These are phyloP conservation scores for Luzula sylvatica DNA, from an alignment of 176 grass and related monocot species.

Conservation along the genomic window DNA sequence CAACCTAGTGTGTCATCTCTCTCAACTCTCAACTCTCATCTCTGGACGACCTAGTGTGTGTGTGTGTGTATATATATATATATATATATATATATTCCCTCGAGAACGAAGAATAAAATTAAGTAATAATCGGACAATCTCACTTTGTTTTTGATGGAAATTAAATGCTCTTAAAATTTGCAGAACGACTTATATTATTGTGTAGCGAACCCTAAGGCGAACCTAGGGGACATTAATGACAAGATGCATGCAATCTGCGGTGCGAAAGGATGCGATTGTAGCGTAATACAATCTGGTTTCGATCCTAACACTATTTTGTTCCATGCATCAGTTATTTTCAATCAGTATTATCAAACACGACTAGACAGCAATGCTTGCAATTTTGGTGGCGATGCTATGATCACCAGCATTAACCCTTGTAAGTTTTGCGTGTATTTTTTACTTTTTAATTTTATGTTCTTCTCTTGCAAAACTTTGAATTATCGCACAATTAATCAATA, in stretches of 20 bases:
- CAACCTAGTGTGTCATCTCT: too few species aligned
- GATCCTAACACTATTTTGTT: slow-evolving; percentile 53
- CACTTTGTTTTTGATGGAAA: too few species aligned
- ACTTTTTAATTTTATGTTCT: too few species aligned
- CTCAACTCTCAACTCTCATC: too few species aligned
- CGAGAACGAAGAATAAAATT: too few species aligned
- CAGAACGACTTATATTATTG: too few species aligned
- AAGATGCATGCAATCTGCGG: slow-evolving; percentile 69
- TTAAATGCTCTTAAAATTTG: too few species aligned
- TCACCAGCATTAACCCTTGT: slow-evolving; percentile 58
- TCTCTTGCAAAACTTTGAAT: too few species aligned
- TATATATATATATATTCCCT: slow-evolving; percentile 27
- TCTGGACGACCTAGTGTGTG: too few species aligned
- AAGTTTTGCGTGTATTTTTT: slow-evolving; percentile 19
- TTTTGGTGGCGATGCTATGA: slow-evolving; percentile 55
- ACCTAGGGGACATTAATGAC: slow-evolving; percentile 53
- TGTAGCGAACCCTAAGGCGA: slow-evolving; percentile 56
- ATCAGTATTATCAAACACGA: slow-evolving; percentile 83
- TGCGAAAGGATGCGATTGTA: slow-evolving; percentile 54
- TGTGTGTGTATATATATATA: neutral
- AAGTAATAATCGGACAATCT: too few species aligned
- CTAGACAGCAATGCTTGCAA: slow-evolving; percentile 49
- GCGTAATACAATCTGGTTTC: slow-evolving; percentile 56
- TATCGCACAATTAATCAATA: too few species aligned
- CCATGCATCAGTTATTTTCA: slow-evolving; percentile 77